Conservation (phyloP, 495 filamentous ascomycete genomes). For the Aspergillus kassunensis region DNA sequence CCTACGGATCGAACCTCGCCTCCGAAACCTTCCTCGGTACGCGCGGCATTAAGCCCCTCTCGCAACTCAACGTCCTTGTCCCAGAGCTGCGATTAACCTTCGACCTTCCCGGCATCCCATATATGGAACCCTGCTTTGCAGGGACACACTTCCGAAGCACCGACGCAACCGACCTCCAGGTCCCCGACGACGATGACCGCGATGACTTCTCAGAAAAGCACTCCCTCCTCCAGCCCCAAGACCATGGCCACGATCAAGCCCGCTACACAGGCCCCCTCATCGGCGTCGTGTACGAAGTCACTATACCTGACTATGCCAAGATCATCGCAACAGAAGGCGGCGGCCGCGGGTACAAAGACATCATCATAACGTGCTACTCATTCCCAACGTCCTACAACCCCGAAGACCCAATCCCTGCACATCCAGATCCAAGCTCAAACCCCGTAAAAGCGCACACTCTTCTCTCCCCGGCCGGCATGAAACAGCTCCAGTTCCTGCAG, state of each 20-base stretch:
- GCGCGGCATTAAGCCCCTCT: slow-evolving; percentile 75
- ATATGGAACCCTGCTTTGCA: slow-evolving; percentile 88
- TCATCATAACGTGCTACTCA: slow-evolving; percentile 70
- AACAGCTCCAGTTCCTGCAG: slow-evolving; percentile 5
- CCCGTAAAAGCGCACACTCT: slow-evolving; percentile 58
- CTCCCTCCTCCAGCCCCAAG: slow-evolving; percentile 27
- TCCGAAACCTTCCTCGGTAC: slow-evolving; percentile 68
- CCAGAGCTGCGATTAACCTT: slow-evolving; percentile 76
- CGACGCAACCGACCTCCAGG: slow-evolving; percentile 12
- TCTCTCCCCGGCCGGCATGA: slow-evolving; percentile 43
- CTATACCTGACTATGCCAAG: slow-evolving; percentile 69
- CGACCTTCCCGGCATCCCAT: slow-evolving; percentile 81
- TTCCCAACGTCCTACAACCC: slow-evolving; percentile 49
- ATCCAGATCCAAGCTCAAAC: slow-evolving; percentile 28
- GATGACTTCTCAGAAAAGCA: slow-evolving; percentile 27
- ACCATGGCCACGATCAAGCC: slow-evolving; percentile 55
- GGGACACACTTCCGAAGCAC: slow-evolving; percentile 61
- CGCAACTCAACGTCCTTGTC: slow-evolving; percentile 71
- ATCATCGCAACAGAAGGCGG: slow-evolving; percentile 91
- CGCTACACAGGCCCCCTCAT: slow-evolving; percentile 63
- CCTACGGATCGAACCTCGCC: slow-evolving; percentile 89
- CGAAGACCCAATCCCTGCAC: slow-evolving; percentile 35
- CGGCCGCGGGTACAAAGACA: slow-evolving; percentile 73
- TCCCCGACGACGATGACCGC: slow-evolving; percentile 12
- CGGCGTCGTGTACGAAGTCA: slow-evolving; percentile 94